Base-by-base conservation (phyloP, 116 monocot species). In the Thalassia testudinum region DNA sequence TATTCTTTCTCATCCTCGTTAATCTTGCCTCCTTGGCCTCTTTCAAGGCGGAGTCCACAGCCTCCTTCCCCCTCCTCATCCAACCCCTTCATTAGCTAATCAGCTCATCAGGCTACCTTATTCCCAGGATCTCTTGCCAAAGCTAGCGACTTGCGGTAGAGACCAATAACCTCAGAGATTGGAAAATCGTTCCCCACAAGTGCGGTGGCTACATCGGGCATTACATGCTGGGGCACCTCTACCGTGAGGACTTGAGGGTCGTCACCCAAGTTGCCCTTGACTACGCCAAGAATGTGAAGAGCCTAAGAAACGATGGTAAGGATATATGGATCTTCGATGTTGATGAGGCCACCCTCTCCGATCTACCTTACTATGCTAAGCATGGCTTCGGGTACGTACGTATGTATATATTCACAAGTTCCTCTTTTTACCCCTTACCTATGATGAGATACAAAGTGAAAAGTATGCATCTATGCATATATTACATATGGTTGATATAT, bases 291-390 rank as follows among this genome's bases (percentile, higher is more conserved):
- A 47, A 27, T 7, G 61, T 58, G 0, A 16, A 17, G 18, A 40
- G 45, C 16, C 28, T 28, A 7, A 10, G 7, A 34, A 37, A 12
- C 7, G 56, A 21, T 38, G 69, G 50, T 7, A 62, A 62, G 53
- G 66, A 66, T 27, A 65, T 62, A 0, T 81, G 81, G 81, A 40
- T 85, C 42, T 70, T 85, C 51, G 85, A 85, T 54, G 48, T 81
- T 1, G 86, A 87, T 58, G 87, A 87, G 58, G 78, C 82, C 13
- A 61, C 73, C 21, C 72, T 87, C 49, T 75, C 72, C n/a, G 78
- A 78, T 48, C 42, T 71, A 3, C 82, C 87, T 0, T 87, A 75
- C 54, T 87, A 75, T 54, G 30, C 40, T 1, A 45, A 7, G 18
- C 22, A 72, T 40, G 63, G 52, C 10, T 87, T 51, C 44, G 78